A percentile compares a stretch with the other conserved stretches of the same genome.
These are phyloP conservation scores for Dactylonectria estremocensis DNA, from an alignment of 2,329 filamentous ascomycete species.

Conservation along the genomic window DNA sequence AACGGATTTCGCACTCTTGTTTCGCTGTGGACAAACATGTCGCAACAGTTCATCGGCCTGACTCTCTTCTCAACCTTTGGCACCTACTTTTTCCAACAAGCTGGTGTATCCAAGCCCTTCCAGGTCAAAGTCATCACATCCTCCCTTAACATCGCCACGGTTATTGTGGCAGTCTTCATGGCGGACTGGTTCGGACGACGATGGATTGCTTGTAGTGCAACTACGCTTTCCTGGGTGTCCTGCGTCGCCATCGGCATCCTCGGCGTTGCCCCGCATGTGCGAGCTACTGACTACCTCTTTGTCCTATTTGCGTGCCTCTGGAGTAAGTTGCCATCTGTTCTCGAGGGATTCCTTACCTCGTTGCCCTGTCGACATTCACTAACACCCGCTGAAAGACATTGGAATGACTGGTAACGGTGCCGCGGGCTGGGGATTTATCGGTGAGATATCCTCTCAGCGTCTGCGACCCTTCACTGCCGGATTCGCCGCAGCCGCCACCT, in stretches of 20 bases:
- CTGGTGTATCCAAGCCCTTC: slow-evolving; percentile 44
- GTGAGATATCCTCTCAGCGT: slow-evolving; percentile 56
- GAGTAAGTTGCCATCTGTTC: slow-evolving; percentile 19
- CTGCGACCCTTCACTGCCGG: slow-evolving; percentile 53
- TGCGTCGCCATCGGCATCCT: slow-evolving; percentile 13
- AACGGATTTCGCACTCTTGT: slow-evolving; percentile 48
- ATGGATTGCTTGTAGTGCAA: slow-evolving; percentile 1
- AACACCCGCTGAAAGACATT: too few species aligned
- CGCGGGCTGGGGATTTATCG: slow-evolving; percentile 50
- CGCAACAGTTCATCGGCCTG: slow-evolving; percentile 36
- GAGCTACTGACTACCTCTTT: not conserved
- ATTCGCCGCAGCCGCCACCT: slow-evolving; percentile 47
- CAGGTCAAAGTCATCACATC: slow-evolving; percentile 34
- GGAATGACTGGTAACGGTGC: too few species aligned
- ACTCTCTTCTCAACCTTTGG: slow-evolving; percentile 65
- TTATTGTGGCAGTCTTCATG: slow-evolving; percentile 13
- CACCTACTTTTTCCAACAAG: slow-evolving; percentile 57
- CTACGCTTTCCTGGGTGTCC: slow-evolving; percentile 1
- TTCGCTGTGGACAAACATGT: slow-evolving; percentile 47
- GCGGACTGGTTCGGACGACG: slow-evolving; percentile 13
- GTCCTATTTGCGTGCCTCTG: slow-evolving; percentile 15
- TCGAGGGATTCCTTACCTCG: too few species aligned
- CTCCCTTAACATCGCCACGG: slow-evolving; percentile 31
- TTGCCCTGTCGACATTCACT: too few species aligned
- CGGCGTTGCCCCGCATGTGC: not conserved